Base-by-base conservation (phyloP, 2,329 filamentous ascomycete genomes). In the Alternaria tenuissima region DNA sequence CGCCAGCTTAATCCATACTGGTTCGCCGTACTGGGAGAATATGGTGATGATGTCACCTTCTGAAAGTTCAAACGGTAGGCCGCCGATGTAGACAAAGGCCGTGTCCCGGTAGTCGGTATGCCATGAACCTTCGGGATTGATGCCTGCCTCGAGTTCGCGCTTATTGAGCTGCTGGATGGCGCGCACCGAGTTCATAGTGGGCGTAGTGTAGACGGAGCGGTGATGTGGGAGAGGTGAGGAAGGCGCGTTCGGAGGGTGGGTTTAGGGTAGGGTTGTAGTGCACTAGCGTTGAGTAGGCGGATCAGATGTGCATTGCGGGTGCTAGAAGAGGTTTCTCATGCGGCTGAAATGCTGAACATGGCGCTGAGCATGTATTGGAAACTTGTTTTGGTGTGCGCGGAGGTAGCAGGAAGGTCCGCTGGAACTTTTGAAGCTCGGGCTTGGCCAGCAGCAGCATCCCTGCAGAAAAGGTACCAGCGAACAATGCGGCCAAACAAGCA, bases 61-160 rank as follows among this genome's bases (percentile, higher is more conserved):
- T 49, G 93, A 93, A 41, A 99, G 86, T 73, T 96, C 92, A 80
- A 91, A 96, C 4, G 94, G 93, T 12, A 99, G 86, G 28, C 94
- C 94, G 74, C 96, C 96, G 69, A 99, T 94, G 84, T 97, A 97
- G 76, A 99, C 84, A 79, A 94, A 99, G 61, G 95, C 96, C 2
- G 95, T 98, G 82, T 96, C 95, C 81, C 93, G 92, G 81, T 98
- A 99, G 83, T 99, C 96, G 78, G 91, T 90, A 78, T 98, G 94
- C 94, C 94, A 98, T 58, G 94, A 97, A 65, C 91, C 94, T 80
- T 93, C 89, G 42, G 94, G 90, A 3, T 90, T 86, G 69, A 93
- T 94, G 71, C 90, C 92, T 77, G 93, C 89, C 79, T 97, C 94
- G 63, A 99, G 91, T 81, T 99, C 95, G 69, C 89, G 90, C 82